These are phyloP conservation scores for Pugionium cornutum DNA, from an alignment of 345 rosid species.

Conservation along the genomic window DNA sequence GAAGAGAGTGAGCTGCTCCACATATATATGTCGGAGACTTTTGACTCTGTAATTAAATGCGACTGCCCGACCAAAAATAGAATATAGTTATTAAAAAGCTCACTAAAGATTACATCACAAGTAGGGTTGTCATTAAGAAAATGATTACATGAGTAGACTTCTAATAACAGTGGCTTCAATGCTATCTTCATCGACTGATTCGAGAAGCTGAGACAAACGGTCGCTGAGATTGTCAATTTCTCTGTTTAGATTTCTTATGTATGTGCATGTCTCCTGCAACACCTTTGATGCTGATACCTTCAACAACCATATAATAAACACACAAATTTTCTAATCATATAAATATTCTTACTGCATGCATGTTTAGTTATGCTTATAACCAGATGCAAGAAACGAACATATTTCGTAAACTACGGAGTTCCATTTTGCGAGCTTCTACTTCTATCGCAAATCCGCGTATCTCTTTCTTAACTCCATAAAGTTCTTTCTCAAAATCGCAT, in stretches of 20 bases:
- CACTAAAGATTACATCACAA: no score
- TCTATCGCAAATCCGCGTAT: no score
- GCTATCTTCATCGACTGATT: conserved; percentile 76
- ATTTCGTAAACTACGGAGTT: no score
- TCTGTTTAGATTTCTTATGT: conserved; percentile 74
- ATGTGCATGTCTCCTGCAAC: conserved; percentile 84
- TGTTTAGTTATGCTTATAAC: no score
- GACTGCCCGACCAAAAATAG: background rate
- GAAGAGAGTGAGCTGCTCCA: background rate
- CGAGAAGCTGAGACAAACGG: conserved; percentile 77
- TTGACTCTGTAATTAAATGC: conserved; percentile 8
- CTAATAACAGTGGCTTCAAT: conserved; percentile 88
- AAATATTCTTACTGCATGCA: no score
- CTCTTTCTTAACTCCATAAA: no score
- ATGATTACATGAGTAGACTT: conserved; percentile 67
- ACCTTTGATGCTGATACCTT: conserved; percentile 94
- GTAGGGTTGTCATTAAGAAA: background rate
- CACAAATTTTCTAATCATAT: no score
- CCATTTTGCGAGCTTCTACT: no score
- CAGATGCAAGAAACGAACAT: no score
- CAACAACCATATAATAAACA: conserved; percentile 31
- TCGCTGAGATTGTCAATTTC: conserved; percentile 89
- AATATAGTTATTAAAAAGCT: no score
- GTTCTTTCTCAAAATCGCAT: no score
- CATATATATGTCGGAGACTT: conserved; percentile 29